Conservation (phyloP, 2,329 filamentous ascomycete genomes). For the Clarireedia hainanense region DNA sequence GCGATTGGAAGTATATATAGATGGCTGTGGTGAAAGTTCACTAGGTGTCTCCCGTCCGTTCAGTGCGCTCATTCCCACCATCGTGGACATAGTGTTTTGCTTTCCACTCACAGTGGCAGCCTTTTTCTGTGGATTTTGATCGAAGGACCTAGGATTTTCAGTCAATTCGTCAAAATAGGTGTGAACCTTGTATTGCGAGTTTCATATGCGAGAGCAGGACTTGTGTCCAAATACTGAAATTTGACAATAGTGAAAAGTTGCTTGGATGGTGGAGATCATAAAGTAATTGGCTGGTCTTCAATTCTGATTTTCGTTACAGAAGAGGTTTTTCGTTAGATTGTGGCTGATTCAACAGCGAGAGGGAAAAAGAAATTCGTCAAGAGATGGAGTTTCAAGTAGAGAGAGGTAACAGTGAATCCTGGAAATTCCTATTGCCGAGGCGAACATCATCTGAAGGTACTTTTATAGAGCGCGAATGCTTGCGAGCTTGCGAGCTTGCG, state of each 20-base stretch:
- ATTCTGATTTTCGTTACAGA: background rate
- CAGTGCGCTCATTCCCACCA: background rate
- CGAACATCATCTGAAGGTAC: conserved; percentile 1
- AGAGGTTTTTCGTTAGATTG: background rate
- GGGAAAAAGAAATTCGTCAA: background rate
- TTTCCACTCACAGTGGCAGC: too few species aligned
- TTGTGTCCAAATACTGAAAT: too few species aligned
- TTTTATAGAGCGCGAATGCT: too few species aligned
- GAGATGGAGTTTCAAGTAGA: background rate
- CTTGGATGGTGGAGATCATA: too few species aligned
- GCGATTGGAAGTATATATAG: conserved; percentile 13
- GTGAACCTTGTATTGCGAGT: background rate
- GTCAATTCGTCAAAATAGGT: background rate
- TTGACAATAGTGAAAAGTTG: too few species aligned
- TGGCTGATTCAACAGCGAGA: background rate
- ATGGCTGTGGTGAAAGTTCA: background rate
- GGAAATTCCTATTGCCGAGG: background rate
- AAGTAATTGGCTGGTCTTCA: background rate
- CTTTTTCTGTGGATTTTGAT: too few species aligned
- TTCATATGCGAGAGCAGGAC: too few species aligned
- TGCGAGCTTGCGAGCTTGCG: too few species aligned
- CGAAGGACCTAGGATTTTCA: too few species aligned
- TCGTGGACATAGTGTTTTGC: background rate
- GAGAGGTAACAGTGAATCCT: conserved; percentile 1
- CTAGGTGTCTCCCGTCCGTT: background rate